Conservation (phyloP, 257 asterid species). For the Linderniella brevidens region DNA sequence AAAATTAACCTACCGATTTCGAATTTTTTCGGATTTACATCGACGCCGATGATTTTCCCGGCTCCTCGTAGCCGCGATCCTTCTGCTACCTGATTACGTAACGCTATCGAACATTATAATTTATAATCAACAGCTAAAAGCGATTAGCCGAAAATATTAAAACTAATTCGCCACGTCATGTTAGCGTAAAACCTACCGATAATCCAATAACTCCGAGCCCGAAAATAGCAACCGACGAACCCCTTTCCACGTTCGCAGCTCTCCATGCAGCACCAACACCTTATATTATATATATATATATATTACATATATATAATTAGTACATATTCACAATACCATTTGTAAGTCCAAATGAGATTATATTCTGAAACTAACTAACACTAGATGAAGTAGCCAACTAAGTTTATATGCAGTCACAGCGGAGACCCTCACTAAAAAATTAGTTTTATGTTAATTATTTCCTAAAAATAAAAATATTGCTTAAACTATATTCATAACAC, state of each 20-base stretch:
- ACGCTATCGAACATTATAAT: conserved; percentile 1
- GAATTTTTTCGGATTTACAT: conserved; percentile 44
- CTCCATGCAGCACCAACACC: conserved; percentile 90
- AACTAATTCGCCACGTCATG: too few relatives aligned
- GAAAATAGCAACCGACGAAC: conserved; percentile 74
- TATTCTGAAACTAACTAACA: too few relatives aligned
- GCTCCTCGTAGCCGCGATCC: conserved; percentile 77
- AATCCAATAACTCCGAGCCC: conserved; percentile 83
- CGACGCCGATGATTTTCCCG: conserved; percentile 51
- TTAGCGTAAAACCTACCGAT: conserved; percentile 65
- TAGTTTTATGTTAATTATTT: too few relatives aligned
- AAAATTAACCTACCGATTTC: conserved; percentile 50
- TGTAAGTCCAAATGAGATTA: neutral
- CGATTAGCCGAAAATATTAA: neutral
- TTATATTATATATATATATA: too few relatives aligned
- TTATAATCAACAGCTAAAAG: neutral
- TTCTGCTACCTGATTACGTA: conserved; percentile 96
- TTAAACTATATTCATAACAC: too few relatives aligned
- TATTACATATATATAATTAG: too few relatives aligned
- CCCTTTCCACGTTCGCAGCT: conserved; percentile 68
- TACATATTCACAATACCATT: neutral
- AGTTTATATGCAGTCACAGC: too few relatives aligned
- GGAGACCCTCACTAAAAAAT: too few relatives aligned
- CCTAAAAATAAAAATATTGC: too few relatives aligned
- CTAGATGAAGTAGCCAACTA: too few relatives aligned